Conservation (phyloP, 73 alveolate species). For the Paraurostyla sp. region DNA sequence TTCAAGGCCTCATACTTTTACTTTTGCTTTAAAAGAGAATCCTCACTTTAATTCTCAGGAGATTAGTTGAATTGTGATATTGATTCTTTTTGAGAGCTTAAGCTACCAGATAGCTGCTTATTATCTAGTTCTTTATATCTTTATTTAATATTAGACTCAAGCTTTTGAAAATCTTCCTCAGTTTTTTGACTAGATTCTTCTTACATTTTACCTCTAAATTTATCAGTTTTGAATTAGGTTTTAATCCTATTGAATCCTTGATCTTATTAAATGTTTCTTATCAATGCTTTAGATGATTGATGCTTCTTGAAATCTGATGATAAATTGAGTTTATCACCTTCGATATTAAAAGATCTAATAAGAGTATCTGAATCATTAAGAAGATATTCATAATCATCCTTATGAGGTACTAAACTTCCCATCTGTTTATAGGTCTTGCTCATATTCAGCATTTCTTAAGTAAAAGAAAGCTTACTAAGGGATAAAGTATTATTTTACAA, state of each 20-base stretch:
- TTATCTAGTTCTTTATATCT: slow-evolving; percentile 2
- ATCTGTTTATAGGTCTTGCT: background rate
- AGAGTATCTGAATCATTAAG: background rate
- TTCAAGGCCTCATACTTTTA: no score
- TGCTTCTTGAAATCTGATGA: background rate
- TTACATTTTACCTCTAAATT: background rate
- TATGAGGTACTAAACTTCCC: background rate
- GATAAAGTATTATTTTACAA: background rate
- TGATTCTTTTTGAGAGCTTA: background rate
- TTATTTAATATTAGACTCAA: background rate
- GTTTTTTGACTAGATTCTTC: background rate
- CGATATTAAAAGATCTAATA: background rate
- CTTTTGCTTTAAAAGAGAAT: no score
- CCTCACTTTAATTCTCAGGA: background rate
- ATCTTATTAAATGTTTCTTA: no score
- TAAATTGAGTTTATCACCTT: background rate
- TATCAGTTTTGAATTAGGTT: background rate
- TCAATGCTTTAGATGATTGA: no score
- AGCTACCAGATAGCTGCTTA: no score
- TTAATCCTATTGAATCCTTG: background rate
- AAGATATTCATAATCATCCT: background rate
- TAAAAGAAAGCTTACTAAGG: background rate
- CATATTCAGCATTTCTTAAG: background rate
- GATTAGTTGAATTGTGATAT: background rate
- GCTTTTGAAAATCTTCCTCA: no score